A percentile compares a stretch with the other conserved stretches of the same genome.
Evolutionary conservation across 768 basidiomycete genomes (phyloP).

Genomic region (Punctularia strigosozonata): DNA sequence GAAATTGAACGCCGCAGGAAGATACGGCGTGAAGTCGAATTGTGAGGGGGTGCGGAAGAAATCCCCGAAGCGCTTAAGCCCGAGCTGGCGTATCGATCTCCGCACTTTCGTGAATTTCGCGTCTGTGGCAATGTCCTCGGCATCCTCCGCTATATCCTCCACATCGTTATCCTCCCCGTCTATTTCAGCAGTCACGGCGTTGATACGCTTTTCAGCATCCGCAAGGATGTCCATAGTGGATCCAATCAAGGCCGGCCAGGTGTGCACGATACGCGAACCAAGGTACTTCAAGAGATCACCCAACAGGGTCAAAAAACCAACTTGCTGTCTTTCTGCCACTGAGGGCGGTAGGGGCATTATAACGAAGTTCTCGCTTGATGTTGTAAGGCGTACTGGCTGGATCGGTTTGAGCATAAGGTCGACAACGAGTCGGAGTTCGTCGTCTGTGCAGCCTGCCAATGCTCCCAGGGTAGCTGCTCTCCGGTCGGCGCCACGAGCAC

Average conservation of each 20-base stretch:
- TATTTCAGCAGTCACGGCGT: slow-evolving; percentile 15
- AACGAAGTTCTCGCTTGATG: slow-evolving; percentile 12
- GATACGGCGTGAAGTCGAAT: slow-evolving; percentile 69
- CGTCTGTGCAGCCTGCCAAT: slow-evolving; percentile 55
- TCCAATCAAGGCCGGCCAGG: slow-evolving; percentile 71
- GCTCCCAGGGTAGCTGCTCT: slow-evolving; percentile 66
- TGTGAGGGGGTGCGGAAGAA: slow-evolving; percentile 68
- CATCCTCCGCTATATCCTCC: slow-evolving; percentile 15
- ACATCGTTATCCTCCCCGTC: slow-evolving; percentile 13
- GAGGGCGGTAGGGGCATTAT: slow-evolving; percentile 17
- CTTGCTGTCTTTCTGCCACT: slow-evolving; percentile 52
- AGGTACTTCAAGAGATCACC: slow-evolving; percentile 77
- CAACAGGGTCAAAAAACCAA: slow-evolving; percentile 77
- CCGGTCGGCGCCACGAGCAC: slow-evolving; percentile 51
- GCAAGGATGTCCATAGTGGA: slow-evolving; percentile 55
- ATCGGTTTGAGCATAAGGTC: slow-evolving; percentile 83
- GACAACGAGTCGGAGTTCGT: slow-evolving; percentile 67
- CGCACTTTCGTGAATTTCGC: slow-evolving; percentile 33
- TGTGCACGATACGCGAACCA: slow-evolving; percentile 52
- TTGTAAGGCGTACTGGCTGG: slow-evolving; percentile 7
- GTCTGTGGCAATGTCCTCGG: slow-evolving; percentile 16
- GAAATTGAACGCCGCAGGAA: slow-evolving; percentile 50
- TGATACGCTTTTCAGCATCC: slow-evolving; percentile 50
- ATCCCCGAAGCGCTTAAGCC: slow-evolving; percentile 76
- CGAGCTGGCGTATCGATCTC: slow-evolving; percentile 67